phyloP scores from a whole-genome alignment of 1,284 basidiomycete species.

The Tilletia horrida region DNA sequence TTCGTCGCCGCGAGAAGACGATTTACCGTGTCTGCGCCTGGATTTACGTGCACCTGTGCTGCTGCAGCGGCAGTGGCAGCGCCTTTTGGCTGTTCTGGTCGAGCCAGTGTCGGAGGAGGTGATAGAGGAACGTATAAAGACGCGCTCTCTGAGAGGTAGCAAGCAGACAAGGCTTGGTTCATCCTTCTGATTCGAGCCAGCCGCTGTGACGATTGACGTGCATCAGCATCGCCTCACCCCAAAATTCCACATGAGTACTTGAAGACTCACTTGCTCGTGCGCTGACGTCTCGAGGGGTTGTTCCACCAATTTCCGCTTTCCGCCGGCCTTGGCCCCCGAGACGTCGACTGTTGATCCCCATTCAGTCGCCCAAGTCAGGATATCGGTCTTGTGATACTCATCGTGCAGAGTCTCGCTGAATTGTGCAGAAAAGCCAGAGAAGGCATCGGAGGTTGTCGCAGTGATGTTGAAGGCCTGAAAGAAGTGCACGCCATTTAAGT shows the following conservation, averaged over 20 bases:
- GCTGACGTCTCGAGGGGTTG: no score
- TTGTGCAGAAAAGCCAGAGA: constrained; percentile 34
- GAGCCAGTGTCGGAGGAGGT: neutral
- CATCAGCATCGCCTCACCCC: no score
- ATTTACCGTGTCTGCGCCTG: neutral
- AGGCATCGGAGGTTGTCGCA: constrained; percentile 41
- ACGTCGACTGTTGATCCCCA: neutral
- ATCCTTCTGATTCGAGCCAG: constrained; percentile 31
- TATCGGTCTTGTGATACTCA: constrained; percentile 43
- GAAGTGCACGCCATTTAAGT: neutral
- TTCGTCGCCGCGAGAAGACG: neutral
- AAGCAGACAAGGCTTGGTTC: constrained; percentile 40
- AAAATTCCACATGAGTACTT: no score
- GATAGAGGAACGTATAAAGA: constrained; percentile 32
- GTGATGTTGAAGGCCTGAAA: constrained; percentile 35
- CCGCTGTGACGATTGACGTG: constrained; percentile 11
- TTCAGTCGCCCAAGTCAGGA: constrained; percentile 33
- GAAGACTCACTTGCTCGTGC: no score
- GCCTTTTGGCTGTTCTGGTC: neutral
- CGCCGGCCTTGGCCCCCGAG: neutral
- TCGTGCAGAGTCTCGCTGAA: constrained; percentile 41
- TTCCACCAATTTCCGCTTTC: no score
- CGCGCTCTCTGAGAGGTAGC: constrained; percentile 31
- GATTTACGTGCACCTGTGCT: neutral
- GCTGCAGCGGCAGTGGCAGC: neutral